Conservation (phyloP, 2,329 filamentous ascomycete genomes). For the Emergomyces africanus region DNA sequence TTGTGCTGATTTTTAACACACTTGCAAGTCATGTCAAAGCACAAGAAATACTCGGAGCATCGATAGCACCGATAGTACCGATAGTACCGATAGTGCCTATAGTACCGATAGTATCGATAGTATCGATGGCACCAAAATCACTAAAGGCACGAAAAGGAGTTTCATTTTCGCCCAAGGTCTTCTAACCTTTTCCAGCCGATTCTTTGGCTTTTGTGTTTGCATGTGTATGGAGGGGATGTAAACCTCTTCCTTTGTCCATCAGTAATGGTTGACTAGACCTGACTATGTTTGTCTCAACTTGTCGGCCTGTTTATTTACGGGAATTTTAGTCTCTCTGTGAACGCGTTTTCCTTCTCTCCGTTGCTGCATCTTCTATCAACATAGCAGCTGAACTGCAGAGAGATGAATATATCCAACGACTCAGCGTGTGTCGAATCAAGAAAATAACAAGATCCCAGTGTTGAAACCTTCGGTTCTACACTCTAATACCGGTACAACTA, state of each 20-base stretch:
- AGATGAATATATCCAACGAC: neutral
- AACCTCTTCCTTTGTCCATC: neutral
- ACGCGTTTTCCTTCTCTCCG: neutral
- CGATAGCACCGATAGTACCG: too few relatives aligned
- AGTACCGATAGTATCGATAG: too few relatives aligned
- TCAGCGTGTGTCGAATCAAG: neutral
- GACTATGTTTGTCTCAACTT: neutral
- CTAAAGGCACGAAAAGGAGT: neutral
- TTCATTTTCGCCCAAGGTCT: neutral
- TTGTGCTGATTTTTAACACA: neutral
- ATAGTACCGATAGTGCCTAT: too few relatives aligned
- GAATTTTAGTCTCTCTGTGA: neutral
- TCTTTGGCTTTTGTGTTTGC: neutral
- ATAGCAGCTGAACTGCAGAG: neutral
- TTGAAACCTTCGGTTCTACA: neutral
- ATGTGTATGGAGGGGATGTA: neutral
- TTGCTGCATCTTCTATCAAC: neutral
- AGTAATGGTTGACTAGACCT: neutral
- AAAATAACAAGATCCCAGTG: neutral
- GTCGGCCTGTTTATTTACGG: too few relatives aligned
- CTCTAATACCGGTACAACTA: neutral
- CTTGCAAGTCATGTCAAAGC: neutral
- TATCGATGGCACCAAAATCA: too few relatives aligned
- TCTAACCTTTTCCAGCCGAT: neutral
- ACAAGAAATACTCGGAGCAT: too few relatives aligned